These are phyloP conservation scores for Cryomyces antarcticus DNA, from an alignment of 495 filamentous ascomycete genomes.

Conservation along the genomic window DNA sequence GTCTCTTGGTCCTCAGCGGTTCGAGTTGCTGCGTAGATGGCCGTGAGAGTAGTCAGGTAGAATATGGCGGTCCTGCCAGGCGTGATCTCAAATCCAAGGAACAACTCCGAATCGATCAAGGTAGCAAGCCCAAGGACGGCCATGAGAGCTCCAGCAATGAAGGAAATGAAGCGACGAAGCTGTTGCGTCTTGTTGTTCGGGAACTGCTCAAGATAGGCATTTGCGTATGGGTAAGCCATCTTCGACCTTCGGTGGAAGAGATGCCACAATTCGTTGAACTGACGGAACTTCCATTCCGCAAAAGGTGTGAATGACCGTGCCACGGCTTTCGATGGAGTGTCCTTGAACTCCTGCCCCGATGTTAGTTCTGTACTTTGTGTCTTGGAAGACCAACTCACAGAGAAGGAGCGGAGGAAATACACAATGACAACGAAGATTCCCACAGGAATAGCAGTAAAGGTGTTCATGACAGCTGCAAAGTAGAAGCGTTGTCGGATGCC, in stretches of 20 bases:
- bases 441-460: constrained; percentile 66
- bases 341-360: constrained; percentile 56
- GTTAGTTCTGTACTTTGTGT: not conserved
- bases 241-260: constrained; percentile 73
- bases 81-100: constrained; percentile 79
- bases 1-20: constrained; percentile 60
- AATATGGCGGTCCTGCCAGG: constrained; percentile 66
- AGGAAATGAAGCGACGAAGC: constrained; percentile 61
- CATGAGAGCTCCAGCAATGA: constrained; percentile 66
- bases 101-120: constrained; percentile 71
- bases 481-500: constrained; percentile 54
- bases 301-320: constrained; percentile 79
- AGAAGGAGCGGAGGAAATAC: constrained; percentile 84
- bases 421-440: constrained; percentile 64
- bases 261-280: constrained; percentile 93
- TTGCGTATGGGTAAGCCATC: constrained; percentile 88
- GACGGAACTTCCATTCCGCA: constrained; percentile 94
- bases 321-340: constrained; percentile 64
- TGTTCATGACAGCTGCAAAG: constrained; percentile 68
- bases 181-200: constrained; percentile 86
- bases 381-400: constrained; percentile 27
- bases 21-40: constrained; percentile 59
- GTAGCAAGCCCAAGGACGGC: constrained; percentile 66
- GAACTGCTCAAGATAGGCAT: constrained; percentile 85
- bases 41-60: constrained; percentile 39